A percentile compares a stretch with the other conserved stretches of the same genome.
phyloP scores from a whole-genome alignment of 2,329 filamentous ascomycete genomes.

The Emydomyces testavorans region DNA sequence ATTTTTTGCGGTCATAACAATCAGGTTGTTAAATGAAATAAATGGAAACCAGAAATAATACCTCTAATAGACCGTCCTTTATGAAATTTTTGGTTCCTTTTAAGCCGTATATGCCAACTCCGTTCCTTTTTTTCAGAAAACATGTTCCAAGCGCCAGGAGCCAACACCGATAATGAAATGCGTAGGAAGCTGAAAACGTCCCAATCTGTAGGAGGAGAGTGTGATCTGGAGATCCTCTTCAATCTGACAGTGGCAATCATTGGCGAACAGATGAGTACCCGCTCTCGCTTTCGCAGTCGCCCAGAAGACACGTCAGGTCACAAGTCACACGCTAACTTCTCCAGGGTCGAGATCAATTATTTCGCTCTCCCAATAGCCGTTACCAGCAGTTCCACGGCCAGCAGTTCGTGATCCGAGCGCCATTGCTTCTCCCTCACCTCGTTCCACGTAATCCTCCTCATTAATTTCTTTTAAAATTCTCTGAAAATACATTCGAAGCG shows the following conservation, averaged over 20 bases:
- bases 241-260: too few relatives aligned
- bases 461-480: conserved; percentile 71
- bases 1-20: neutral
- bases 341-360: conserved; percentile 35
- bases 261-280: too few relatives aligned
- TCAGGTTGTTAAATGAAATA: neutral
- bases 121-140: conserved; percentile 2
- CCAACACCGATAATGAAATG: conserved; percentile 6
- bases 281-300: too few relatives aligned
- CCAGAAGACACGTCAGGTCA: neutral
- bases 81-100: conserved; percentile 5
- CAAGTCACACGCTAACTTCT: conserved; percentile 30
- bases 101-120: conserved; percentile 9
- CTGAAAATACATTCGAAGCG: conserved; percentile 71
- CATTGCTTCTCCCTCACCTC: conserved; percentile 34
- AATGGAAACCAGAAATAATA: neutral
- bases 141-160: neutral
- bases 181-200: neutral
- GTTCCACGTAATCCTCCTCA: conserved; percentile 35
- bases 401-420: conserved; percentile 27
- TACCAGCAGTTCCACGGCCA: conserved; percentile 23
- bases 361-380: conserved; percentile 33
- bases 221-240: too few relatives aligned
- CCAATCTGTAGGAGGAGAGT: neutral
- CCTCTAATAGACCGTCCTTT: conserved; percentile 7